These are phyloP conservation scores for Sporobolomyces roseus DNA, from an alignment of 768 basidiomycete species.

Conservation along the genomic window DNA sequence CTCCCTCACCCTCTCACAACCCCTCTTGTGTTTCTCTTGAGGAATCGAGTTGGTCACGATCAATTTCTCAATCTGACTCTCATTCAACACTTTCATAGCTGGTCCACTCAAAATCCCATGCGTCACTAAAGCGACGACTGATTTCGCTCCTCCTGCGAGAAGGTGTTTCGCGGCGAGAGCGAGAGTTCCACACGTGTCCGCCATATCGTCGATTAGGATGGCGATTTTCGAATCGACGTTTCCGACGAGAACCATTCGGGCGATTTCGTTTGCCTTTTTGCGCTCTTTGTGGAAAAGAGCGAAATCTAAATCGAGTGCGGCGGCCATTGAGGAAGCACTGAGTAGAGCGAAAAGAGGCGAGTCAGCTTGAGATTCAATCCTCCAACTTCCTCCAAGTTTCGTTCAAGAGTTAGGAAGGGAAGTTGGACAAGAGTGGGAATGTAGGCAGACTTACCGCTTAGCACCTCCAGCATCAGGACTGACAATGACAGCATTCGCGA, in stretches of 20 bases:
- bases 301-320: constrained; percentile 92
- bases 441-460: constrained; percentile 63
- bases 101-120: constrained; percentile 88
- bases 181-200: constrained; percentile 91
- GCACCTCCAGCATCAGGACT: constrained; percentile 98
- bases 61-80: constrained; percentile 78
- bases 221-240: constrained; percentile 87
- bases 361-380: no score
- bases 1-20: constrained; percentile 77
- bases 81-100: constrained; percentile 68
- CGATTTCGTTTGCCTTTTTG: constrained; percentile 91
- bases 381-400: no score
- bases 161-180: constrained; percentile 85
- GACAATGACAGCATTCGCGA: constrained; percentile 84
- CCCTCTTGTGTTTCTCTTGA: constrained; percentile 68
- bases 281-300: constrained; percentile 99
- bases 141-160: constrained; percentile 76
- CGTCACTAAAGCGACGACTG: constrained; percentile 87
- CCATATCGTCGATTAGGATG: constrained; percentile 98
- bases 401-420: no score
- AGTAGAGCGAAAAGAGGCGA: no score
- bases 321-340: constrained; percentile 95
- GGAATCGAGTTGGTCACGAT: constrained; percentile 99
- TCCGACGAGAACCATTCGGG: constrained; percentile 91
- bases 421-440: neutral